Conservation (phyloP, 345 rosid genomes). For the Chamaenerion angustifolium region DNA sequence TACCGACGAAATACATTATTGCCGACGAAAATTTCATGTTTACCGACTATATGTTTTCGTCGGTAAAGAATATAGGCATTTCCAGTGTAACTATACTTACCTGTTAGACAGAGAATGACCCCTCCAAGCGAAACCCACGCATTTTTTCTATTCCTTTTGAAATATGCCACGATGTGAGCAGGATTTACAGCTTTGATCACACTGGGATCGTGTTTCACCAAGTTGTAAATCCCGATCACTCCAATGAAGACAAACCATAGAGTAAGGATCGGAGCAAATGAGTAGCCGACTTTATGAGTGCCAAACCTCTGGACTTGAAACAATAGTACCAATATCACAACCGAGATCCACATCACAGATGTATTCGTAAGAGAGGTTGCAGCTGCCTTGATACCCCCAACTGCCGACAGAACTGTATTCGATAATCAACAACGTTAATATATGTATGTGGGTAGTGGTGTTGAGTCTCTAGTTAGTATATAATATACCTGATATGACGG, state of each 20-base stretch:
- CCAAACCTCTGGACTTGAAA: constrained; percentile 18
- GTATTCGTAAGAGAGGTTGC: constrained; percentile 6
- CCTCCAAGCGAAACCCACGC: constrained; percentile 27
- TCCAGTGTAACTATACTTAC: neutral
- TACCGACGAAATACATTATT: too few species aligned
- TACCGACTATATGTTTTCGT: too few species aligned
- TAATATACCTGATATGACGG: constrained; percentile 20
- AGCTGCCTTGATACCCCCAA: constrained; percentile 17
- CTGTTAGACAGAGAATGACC: constrained; percentile 19
- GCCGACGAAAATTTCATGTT: too few species aligned
- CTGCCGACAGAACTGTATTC: constrained; percentile 15
- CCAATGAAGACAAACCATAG: constrained; percentile 15
- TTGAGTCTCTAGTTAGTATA: too few species aligned
- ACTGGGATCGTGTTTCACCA: constrained; percentile 9
- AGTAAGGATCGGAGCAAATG: constrained; percentile 14
- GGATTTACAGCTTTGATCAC: constrained; percentile 20
- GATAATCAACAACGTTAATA: neutral
- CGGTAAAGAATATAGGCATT: too few species aligned
- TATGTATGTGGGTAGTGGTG: too few species aligned
- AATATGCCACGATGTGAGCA: constrained; percentile 12
- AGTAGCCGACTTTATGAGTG: constrained; percentile 14
- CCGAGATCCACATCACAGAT: constrained; percentile 20
- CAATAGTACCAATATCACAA: constrained; percentile 11
- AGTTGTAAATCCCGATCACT: constrained; percentile 14
- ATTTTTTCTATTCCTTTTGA: constrained; percentile 12